Evolutionary conservation across 495 filamentous ascomycete genomes (phyloP).

Genomic region (Parachaetomium inaequale): DNA sequence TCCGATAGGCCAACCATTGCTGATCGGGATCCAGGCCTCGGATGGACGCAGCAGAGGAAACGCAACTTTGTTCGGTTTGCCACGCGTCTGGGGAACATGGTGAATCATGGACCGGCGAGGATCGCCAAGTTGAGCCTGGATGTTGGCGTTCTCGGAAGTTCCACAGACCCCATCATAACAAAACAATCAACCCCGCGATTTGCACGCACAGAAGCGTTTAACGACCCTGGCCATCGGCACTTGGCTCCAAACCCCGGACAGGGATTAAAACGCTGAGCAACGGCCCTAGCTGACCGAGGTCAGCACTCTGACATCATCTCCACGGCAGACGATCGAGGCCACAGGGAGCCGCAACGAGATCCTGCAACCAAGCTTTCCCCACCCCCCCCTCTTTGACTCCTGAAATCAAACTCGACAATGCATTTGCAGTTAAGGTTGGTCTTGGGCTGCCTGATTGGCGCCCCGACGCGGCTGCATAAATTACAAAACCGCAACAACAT

Average conservation of each 20-base stretch:
- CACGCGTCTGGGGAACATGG: slow-evolving; percentile 2
- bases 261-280: not conserved
- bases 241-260: not conserved
- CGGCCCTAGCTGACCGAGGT: not conserved
- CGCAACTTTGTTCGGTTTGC: not conserved
- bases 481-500: not conserved
- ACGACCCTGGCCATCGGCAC: not conserved
- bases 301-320: slow-evolving; percentile 9
- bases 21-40: not conserved
- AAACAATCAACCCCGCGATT: not conserved
- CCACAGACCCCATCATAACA: not conserved
- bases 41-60: not conserved
- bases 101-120: slow-evolving; percentile 7
- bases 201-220: no score
- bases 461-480: slow-evolving; percentile 8
- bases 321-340: not conserved
- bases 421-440: not conserved
- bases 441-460: slow-evolving; percentile 5
- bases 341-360: not conserved
- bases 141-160: not conserved
- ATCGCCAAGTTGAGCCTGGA: not conserved
- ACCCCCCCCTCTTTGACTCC: not conserved
- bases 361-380: not conserved
- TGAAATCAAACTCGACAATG: not conserved
- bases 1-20: slow-evolving; percentile 12